phyloP scores from a whole-genome alignment of 2,329 filamentous ascomycete genomes.

The Hortaea werneckii region DNA sequence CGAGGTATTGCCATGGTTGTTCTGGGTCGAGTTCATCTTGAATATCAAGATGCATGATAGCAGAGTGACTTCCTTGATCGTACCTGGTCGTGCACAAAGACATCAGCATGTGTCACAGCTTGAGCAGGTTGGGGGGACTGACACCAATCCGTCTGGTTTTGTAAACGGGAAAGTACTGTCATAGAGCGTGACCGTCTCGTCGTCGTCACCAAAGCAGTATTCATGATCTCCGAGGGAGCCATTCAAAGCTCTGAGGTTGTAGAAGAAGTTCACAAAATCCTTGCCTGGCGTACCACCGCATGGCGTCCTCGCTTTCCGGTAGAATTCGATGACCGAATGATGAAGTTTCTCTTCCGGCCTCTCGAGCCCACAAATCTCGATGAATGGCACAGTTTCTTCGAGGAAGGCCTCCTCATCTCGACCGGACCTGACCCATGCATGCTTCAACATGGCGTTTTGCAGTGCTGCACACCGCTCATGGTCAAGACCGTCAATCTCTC shows the following conservation, averaged over 20 bases:
- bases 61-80: constrained; percentile 5
- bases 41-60: constrained; percentile 9
- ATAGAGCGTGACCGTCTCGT: constrained; percentile 4
- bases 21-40: constrained; percentile 2
- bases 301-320: constrained; percentile 3
- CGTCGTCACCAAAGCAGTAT: not conserved
- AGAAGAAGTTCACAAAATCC: constrained; percentile 6
- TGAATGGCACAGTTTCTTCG: not conserved
- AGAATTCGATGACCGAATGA: constrained; percentile 5
- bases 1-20: constrained; percentile 6
- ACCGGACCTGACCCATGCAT: constrained; percentile 7
- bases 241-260: constrained; percentile 3
- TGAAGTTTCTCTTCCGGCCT: not conserved
- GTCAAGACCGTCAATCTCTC: constrained; percentile 6
- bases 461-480: constrained; percentile 5
- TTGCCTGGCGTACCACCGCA: not conserved
- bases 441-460: constrained; percentile 10
- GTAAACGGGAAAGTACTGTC: not conserved
- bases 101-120: no score
- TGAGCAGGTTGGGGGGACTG: no score
- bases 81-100: not conserved
- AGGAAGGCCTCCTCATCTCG: constrained; percentile 4
- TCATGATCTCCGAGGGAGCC: constrained; percentile 1
- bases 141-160: constrained; percentile 8
- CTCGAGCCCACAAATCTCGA: not conserved